Conservation (phyloP, 768 basidiomycete genomes). For the Trametes elegans region DNA sequence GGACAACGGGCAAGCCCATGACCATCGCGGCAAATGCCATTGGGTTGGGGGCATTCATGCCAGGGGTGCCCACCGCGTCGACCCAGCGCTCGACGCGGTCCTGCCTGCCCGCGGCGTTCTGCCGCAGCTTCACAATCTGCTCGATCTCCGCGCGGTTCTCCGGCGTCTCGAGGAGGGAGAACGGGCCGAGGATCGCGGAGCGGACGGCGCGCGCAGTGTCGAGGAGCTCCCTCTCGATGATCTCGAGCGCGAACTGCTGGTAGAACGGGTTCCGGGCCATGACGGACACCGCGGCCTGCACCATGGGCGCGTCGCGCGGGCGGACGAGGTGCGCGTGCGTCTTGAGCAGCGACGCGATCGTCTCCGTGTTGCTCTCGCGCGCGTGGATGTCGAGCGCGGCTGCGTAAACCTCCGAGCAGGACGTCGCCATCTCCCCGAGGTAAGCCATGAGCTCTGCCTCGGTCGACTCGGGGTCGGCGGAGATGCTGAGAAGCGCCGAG, state of each 20-base stretch:
- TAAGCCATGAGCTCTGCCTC: constrained; percentile 31
- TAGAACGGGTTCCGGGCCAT: constrained; percentile 34
- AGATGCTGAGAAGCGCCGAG: constrained; percentile 39
- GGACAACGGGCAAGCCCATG: constrained; percentile 49
- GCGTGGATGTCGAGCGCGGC: constrained; percentile 55
- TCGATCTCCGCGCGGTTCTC: constrained; percentile 39
- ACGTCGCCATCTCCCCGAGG: constrained; percentile 41
- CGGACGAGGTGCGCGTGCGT: constrained; percentile 56
- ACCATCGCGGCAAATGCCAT: constrained; percentile 67
- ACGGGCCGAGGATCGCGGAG: constrained; percentile 42
- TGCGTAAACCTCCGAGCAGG: constrained; percentile 49
- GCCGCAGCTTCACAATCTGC: constrained; percentile 44
- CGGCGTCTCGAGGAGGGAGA: constrained; percentile 46
- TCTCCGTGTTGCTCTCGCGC: constrained; percentile 32
- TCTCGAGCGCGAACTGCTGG: constrained; percentile 35
- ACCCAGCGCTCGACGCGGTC: constrained; percentile 53
- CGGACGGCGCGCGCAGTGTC: constrained; percentile 44
- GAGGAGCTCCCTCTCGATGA: constrained; percentile 52
- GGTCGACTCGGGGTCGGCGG: constrained; percentile 20
- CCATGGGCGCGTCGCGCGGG: constrained; percentile 47
- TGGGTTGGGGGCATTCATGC: constrained; percentile 39
- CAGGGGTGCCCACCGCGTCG: constrained; percentile 43
- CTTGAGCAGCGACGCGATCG: constrained; percentile 43
- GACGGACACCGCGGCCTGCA: constrained; percentile 45
- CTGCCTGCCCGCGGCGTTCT: constrained; percentile 38